Conservation (phyloP, 2,329 filamentous ascomycete species). For the Pyrenophora teres region DNA sequence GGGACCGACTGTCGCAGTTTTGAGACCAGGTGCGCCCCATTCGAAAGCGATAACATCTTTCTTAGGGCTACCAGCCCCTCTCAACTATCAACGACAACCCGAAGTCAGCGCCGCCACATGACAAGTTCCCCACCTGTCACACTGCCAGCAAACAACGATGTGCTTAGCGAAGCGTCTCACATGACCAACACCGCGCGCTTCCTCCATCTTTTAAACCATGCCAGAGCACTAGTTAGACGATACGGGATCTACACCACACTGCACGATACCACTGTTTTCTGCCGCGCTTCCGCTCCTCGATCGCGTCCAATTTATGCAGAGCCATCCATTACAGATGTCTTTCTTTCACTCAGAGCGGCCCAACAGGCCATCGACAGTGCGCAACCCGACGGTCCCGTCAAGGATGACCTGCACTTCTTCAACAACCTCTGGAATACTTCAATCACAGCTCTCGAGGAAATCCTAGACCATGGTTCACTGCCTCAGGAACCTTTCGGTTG, state of each 20-base stretch:
- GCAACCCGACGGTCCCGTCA: constrained; percentile 14
- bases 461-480: constrained; percentile 12
- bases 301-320: neutral
- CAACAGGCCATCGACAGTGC: constrained; percentile 21
- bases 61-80: rapidly evolving
- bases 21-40: too few species aligned
- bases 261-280: constrained; percentile 12
- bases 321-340: constrained; percentile 9
- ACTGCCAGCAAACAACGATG: neutral
- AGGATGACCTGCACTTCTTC: constrained; percentile 24
- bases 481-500: constrained; percentile 25
- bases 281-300: constrained; percentile 1
- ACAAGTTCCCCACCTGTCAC: neutral
- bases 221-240: constrained; percentile 5
- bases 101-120: neutral
- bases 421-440: constrained; percentile 18
- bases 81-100: neutral
- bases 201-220: constrained; percentile 12
- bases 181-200: constrained; percentile 13
- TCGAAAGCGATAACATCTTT: neutral
- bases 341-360: constrained; percentile 22
- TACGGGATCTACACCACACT: constrained; percentile 21
- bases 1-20: too few species aligned
- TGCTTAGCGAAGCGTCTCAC: neutral
- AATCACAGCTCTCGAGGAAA: constrained; percentile 15